Base-by-base conservation (phyloP, 805 yeast species). In the Wickerhamiella cacticola region DNA sequence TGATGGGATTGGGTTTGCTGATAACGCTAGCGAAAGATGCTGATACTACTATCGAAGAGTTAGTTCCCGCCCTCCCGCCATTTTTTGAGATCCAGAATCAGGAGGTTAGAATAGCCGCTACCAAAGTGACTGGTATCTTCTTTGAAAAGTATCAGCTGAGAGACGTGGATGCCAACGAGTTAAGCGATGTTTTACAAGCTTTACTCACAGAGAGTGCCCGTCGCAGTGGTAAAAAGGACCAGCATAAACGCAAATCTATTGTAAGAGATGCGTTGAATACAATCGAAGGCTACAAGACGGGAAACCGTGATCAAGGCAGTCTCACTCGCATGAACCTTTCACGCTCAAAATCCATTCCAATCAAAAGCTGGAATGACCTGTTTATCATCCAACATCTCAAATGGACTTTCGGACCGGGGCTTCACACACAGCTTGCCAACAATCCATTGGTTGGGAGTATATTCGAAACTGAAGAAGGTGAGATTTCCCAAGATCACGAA, bases 171-270 rank as follows among this genome's bases (percentile, higher is more conserved):
- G 67, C 62, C 2, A 67, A 62, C 1, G 73, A 68, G 1, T 68
- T 64, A 7, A 63, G 56, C 7, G 68, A 61, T 1, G 68, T 66
- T 12, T 70, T 63, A 43, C 56, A 57, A 7, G 50, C 45, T 29
- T 63, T 79, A 38, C 63, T 74, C 1, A 71, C 69, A 38, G 70
- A 74, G 19, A 74, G 82, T 0, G 67, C 79, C 4, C 78, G 78
- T 50, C 74, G 70, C 46, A 58, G 78, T 2, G 73, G 80, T 23
- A 80, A 80, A 54, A 76, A 74, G 56, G 83, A 78, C 52, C 79
- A 76, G 59, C 73, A 72, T 50, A 77, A 73, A 33, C 67, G 75
- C 22, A 75, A 76, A 52, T 73, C 58, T 2, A 25, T 52, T 9
- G 34, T 50, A 21, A 29, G 53, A 3, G 52, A 51, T 36, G 52